phyloP scores from a whole-genome alignment of 179 eudicot genomes.

The Corrigiola litoralis region DNA sequence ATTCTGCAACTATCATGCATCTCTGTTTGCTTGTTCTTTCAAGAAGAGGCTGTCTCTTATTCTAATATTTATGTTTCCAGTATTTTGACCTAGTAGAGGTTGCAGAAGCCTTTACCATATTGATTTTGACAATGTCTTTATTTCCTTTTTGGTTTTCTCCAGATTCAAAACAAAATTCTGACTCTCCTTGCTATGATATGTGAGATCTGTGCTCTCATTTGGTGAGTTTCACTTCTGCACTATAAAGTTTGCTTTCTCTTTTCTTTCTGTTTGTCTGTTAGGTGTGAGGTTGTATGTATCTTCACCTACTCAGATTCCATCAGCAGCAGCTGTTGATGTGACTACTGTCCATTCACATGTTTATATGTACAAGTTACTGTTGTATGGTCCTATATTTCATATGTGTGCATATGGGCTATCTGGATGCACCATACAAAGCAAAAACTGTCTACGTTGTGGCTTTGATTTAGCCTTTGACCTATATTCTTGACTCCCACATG shows the following conservation, averaged over 20 bases:
- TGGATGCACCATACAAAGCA: no score
- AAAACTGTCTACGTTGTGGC: no score
- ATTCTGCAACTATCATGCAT: neutral
- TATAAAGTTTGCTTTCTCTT: neutral
- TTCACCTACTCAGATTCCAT: no score
- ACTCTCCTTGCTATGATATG: conserved; percentile 72
- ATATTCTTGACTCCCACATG: neutral
- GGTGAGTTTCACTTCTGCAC: conserved; percentile 44
- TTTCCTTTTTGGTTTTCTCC: conserved; percentile 21
- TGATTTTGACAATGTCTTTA: neutral
- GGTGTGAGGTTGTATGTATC: neutral
- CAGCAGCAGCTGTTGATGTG: no score
- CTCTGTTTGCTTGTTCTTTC: neutral
- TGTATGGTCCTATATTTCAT: no score
- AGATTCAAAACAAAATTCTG: conserved; percentile 81
- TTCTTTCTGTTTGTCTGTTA: neutral
- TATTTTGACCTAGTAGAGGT: neutral
- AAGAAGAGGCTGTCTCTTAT: no score
- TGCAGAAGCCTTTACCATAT: neutral
- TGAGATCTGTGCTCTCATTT: conserved; percentile 84
- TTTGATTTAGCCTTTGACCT: neutral
- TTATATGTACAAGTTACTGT: no score
- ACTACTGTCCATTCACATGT: no score
- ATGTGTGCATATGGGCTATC: no score
- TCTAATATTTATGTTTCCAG: neutral